Percentiles rank a stretch among this genome's conserved stretches.
Conservation (phyloP, 257 asterid species). For the Ophiorrhiza pumila region DNA sequence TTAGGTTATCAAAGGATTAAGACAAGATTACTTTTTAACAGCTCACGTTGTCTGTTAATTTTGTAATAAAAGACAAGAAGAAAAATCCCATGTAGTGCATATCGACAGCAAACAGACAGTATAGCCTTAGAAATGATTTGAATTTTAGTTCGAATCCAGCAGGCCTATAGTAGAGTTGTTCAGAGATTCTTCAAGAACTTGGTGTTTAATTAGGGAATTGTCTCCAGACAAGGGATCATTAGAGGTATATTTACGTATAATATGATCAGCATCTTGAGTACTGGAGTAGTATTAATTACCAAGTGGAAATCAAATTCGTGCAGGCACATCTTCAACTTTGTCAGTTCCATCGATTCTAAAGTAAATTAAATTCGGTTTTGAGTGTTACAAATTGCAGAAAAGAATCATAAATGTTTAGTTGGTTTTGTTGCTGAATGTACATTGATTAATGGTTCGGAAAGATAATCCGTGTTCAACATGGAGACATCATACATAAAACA, state of each 20-base stretch:
- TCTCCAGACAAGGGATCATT: slow-evolving; percentile 13
- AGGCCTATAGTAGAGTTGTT: slow-evolving; percentile 4
- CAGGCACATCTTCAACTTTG: too few species aligned
- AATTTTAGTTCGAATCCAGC: slow-evolving; percentile 13
- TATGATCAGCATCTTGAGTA: neutral
- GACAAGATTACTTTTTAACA: slow-evolving; percentile 14
- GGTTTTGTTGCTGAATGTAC: neutral
- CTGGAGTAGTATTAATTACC: neutral
- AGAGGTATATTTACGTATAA: too few species aligned
- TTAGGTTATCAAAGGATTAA: slow-evolving; percentile 1
- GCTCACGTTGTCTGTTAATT: slow-evolving; percentile 23
- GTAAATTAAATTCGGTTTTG: too few species aligned
- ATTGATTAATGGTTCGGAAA: neutral
- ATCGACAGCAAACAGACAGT: neutral
- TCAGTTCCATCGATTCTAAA: too few species aligned
- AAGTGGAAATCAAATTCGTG: neutral
- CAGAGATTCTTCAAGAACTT: slow-evolving; percentile 9
- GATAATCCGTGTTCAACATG: neutral
- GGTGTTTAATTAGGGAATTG: slow-evolving; percentile 11
- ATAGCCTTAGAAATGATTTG: neutral
- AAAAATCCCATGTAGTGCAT: slow-evolving; percentile 11
- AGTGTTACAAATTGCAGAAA: too few species aligned
- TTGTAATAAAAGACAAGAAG: slow-evolving; percentile 11
- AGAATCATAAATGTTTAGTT: too few species aligned
- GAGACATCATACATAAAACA: too few species aligned